Conservation (phyloP, 441 rosid genomes). For the Daphne laureola region DNA sequence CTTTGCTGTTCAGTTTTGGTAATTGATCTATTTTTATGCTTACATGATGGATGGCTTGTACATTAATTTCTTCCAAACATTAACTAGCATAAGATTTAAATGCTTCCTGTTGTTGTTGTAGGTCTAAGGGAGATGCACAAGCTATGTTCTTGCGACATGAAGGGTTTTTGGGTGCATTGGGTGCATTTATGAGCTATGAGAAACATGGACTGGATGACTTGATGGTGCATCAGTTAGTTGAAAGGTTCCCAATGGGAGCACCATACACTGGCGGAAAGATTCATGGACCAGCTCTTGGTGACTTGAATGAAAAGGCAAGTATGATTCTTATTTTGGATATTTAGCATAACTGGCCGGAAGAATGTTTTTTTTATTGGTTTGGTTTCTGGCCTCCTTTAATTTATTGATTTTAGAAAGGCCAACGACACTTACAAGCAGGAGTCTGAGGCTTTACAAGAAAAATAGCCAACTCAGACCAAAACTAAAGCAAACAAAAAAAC, state of each 20-base stretch:
- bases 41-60: no score
- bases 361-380: not conserved
- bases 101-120: slow-evolving; percentile 22
- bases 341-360: slow-evolving; percentile 4
- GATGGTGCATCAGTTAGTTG: slow-evolving; percentile 94
- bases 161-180: slow-evolving; percentile 97
- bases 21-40: slow-evolving; percentile 8
- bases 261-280: slow-evolving; percentile 92
- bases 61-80: no score
- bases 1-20: slow-evolving; percentile 95
- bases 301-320: slow-evolving; percentile 95
- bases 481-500: no score
- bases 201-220: slow-evolving; percentile 93
- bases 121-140: slow-evolving; percentile 94
- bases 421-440: no score
- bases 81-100: slow-evolving; percentile 7
- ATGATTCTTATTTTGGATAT: slow-evolving; percentile 6
- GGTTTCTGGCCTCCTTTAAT: not conserved
- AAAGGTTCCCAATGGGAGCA: slow-evolving; percentile 99
- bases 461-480: no score
- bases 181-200: slow-evolving; percentile 99
- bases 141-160: slow-evolving; percentile 99
- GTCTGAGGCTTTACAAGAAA: no score
- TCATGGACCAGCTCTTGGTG: slow-evolving; percentile 91
- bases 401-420: no score